Base-by-base conservation (phyloP, 768 basidiomycete species). In the Lentinula guzmanii region DNA sequence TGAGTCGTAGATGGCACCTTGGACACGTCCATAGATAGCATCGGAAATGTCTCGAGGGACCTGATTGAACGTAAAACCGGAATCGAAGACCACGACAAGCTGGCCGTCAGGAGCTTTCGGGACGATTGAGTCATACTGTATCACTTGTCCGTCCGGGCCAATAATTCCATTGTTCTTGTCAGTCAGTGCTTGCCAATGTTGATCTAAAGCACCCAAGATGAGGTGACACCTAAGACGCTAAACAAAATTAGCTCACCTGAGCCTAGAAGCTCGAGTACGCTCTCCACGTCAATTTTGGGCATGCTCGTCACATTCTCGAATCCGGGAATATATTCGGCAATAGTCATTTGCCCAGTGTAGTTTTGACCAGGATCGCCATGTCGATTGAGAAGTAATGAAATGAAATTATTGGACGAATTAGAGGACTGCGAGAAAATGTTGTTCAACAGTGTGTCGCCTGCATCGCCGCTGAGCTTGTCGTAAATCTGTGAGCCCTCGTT, bases 161-260 rank as follows among this genome's bases (percentile, higher is more conserved):
- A 89, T 86, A 52, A 93, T 82, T 28, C 87, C 89, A 50, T 75
- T 72, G 58, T 82, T 68, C 64, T 81, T 79, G 73, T 92, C 89
- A 0, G 87, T 86, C 59, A 86, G 71, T 11, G 85, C 77, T 66
- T 91, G 89, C 90, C 90, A 93, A 71, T 93, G 91, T 73, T 92
- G 91, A 67, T 91, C 87, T 69, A 37, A 61, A 57, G 7, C 48
- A 54, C 31, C 6, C 13, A 41, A 21, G n/a, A 33, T 24, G 11
- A 16, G 15, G 21, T 39, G 11, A n/a, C 9, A 10, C 48, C n/a
- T 43, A 39, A 4, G 43, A 8, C 16, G 37, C 28, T 24, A 21
- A 21, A 43, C 15, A 8, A 53, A 13, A 9, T 45, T 33, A 11
- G 34, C n/a, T 48, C 21, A 76, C 77, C 77, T 58, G 79, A 76